Conservation (phyloP, 208 protist species). For the Herpetomonas muscarum region DNA sequence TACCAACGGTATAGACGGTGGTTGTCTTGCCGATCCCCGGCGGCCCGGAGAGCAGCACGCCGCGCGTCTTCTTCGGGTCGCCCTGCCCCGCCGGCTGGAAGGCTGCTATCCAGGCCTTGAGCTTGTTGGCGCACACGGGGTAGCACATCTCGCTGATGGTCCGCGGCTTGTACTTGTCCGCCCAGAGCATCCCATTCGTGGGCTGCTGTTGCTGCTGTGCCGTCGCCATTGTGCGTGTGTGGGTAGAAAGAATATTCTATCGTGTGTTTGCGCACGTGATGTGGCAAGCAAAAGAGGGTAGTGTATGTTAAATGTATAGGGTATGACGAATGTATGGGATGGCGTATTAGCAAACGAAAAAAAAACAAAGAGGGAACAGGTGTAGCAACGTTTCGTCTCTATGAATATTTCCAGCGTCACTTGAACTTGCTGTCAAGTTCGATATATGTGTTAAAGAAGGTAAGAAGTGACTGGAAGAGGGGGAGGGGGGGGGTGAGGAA, state of each 20-base stretch:
- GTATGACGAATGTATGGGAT: not conserved
- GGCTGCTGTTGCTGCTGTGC: constrained; percentile 5
- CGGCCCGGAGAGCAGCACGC: constrained; percentile 92
- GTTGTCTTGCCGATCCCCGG: constrained; percentile 99
- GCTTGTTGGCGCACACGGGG: constrained; percentile 65
- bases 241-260: not conserved
- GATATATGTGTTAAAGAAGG: too few species aligned
- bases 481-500: too few species aligned
- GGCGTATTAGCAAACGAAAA: not conserved
- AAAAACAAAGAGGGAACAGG: constrained; percentile 8
- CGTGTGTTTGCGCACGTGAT: not conserved
- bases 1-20: constrained; percentile 89
- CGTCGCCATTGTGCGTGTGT: constrained; percentile 3
- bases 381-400: not conserved
- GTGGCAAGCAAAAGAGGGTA: not conserved
- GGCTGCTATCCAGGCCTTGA: constrained; percentile 88
- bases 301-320: not conserved
- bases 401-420: too few species aligned
- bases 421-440: too few species aligned
- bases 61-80: constrained; percentile 59
- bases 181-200: constrained; percentile 89
- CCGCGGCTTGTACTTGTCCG: constrained; percentile 97
- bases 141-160: constrained; percentile 92
- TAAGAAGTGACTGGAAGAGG: too few species aligned
- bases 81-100: constrained; percentile 67